Conservation (phyloP, 257 asterid genomes). For the Euphrasia confusa region DNA sequence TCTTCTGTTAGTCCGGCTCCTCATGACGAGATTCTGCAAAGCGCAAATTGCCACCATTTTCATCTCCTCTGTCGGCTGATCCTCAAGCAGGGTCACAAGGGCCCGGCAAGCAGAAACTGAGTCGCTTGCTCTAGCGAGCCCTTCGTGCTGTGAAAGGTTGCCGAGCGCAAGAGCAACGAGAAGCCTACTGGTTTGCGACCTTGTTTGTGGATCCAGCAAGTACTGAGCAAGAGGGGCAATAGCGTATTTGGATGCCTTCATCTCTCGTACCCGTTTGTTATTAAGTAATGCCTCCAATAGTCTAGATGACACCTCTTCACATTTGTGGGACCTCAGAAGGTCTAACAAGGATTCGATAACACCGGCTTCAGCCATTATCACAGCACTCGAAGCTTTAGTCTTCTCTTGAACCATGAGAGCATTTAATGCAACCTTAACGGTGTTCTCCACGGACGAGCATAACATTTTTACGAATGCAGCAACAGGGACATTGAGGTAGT, state of each 20-base stretch:
- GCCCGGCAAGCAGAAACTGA: slow-evolving; percentile 82
- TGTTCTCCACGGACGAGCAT: slow-evolving; percentile 43
- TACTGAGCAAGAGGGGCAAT: slow-evolving; percentile 85
- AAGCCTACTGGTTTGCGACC: slow-evolving; percentile 59
- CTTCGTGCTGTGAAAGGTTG: slow-evolving; percentile 85
- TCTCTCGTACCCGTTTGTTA: slow-evolving; percentile 55
- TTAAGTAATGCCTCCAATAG: slow-evolving; percentile 71
- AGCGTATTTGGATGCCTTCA: slow-evolving; percentile 73
- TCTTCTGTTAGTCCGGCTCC: slow-evolving; percentile 81
- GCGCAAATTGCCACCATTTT: slow-evolving; percentile 75
- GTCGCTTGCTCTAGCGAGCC: slow-evolving; percentile 72
- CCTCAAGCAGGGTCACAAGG: slow-evolving; percentile 53
- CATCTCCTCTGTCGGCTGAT: slow-evolving; percentile 77
- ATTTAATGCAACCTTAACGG: slow-evolving; percentile 53
- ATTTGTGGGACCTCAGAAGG: slow-evolving; percentile 74
- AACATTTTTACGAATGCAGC: slow-evolving; percentile 75
- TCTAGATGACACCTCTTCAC: slow-evolving; percentile 66
- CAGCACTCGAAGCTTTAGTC: slow-evolving; percentile 55
- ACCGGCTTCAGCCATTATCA: slow-evolving; percentile 75
- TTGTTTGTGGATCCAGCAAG: slow-evolving; percentile 82
- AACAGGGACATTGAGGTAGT: slow-evolving; percentile 54
- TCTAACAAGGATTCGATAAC: slow-evolving; percentile 75
- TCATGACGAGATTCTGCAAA: slow-evolving; percentile 73
- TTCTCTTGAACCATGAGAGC: slow-evolving; percentile 70
- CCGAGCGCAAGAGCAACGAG: slow-evolving; percentile 85